Evolutionary conservation across 2,329 filamentous ascomycete genomes (phyloP).

Genomic region (Aspergillus jensenii): DNA sequence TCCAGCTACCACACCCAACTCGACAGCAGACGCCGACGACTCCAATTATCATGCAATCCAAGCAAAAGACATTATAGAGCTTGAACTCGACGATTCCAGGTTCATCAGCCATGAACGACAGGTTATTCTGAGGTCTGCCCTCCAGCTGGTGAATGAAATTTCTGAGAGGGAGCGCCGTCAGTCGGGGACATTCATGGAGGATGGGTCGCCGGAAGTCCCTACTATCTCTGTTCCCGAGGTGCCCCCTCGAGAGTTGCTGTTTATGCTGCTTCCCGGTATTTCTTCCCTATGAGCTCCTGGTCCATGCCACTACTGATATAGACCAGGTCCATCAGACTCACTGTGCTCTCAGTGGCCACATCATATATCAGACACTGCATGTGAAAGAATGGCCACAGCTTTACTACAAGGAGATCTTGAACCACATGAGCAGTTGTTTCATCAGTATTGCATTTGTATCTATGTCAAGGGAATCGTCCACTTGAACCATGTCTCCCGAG

Average conservation of each 20-base stretch:
- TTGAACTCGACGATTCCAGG: conserved; percentile 20
- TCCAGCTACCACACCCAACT: not conserved
- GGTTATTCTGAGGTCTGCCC: conserved; percentile 20
- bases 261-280: conserved; percentile 24
- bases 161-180: conserved; percentile 4
- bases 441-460: conserved; percentile 26
- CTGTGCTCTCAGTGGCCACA: conserved; percentile 25
- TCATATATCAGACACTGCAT: conserved; percentile 24
- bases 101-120: conserved; percentile 20
- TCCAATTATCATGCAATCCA: conserved; percentile 26
- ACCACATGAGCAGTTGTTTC: conserved; percentile 14
- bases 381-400: conserved; percentile 20
- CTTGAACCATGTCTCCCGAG: conserved; percentile 17
- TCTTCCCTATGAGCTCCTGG: too few species aligned
- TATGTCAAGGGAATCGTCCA: conserved; percentile 25
- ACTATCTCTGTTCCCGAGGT: not conserved
- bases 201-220: not conserved
- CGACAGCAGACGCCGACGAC: conserved; percentile 8
- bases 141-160: conserved; percentile 22
- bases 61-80: conserved; percentile 24
- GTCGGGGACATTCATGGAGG: not conserved
- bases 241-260: conserved; percentile 24
- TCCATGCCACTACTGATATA: not conserved
- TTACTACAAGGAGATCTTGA: conserved; percentile 13
- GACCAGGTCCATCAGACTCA: not conserved